Base-by-base conservation (phyloP, 78 protist species). In the Dictyostelium intermedium region DNA sequence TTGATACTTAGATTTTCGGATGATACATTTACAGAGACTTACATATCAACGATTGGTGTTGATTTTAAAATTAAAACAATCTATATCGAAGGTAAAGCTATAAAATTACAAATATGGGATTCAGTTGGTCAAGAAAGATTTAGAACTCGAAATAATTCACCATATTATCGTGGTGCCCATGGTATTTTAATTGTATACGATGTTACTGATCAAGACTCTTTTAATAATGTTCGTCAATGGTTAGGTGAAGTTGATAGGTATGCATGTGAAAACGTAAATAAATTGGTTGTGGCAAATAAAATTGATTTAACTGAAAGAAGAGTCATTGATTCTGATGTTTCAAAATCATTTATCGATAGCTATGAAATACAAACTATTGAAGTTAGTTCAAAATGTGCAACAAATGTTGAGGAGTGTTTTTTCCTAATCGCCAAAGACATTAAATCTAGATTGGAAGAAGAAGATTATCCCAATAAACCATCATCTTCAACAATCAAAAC, bases 321-420 rank as follows among this genome's bases (percentile, higher is more conserved):
- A 30, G 5, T 30, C 0, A 5, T 69, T 13, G 37, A n/a, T 30
- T 69, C 32, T 14, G 77, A 69, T 3, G 43, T n/a, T 13, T 9
- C 43, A 30, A 69, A 69, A 69, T 8, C 32, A 30, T 30, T 30
- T 69, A 10, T 23, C 13, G 37, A 69, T n/a, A 13, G n/a, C 10
- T 14, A 69, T 30, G 39, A 30, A 3, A 30, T 69, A 30, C 43
- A 5, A n/a, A 5, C 16, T 0, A 69, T 30, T 30, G 77, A 69
- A 69, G 30, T 39, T 9, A 69, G 77, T 69, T 9, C 77, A 3
- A 69, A 69, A 69, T 97, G 84, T 82, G 92, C 99, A 1, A 98
- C 98, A 81, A 98, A 98, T 82, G 99, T 99, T 13, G 99, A 99
- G 96, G 92, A 93, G 43, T 99, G 99, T 34, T 99, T 99, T 97